A percentile compares a stretch with the other conserved stretches of the same genome.
Conservation (phyloP, 345 rosid species). For the Mallotus nudiflorus region DNA sequence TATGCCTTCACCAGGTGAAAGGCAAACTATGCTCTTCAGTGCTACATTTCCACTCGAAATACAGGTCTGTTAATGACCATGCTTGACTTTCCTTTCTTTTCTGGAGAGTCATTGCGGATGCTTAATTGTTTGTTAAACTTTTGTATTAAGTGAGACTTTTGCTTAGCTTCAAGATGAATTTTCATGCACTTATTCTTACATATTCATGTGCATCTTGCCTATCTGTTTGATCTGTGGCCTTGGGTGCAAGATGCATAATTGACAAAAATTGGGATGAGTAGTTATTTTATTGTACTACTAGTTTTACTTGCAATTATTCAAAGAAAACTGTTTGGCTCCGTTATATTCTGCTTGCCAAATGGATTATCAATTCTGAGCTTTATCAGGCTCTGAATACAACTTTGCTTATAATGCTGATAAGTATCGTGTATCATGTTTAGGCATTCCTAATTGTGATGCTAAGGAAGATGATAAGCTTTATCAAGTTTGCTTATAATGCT, state of each 20-base stretch:
- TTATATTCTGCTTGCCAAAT: not conserved
- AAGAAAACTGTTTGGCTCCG: not conserved
- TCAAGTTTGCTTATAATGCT: not conserved
- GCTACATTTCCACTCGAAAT: slow-evolving; percentile 58
- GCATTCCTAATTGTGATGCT: not conserved
- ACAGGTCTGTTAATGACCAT: slow-evolving; percentile 31
- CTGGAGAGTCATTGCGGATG: not conserved
- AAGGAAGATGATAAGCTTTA: not conserved
- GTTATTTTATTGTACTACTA: not conserved
- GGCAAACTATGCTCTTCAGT: slow-evolving; percentile 62
- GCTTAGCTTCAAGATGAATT: not conserved
- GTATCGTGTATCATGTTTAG: too few relatives aligned
- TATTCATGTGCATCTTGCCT: not conserved
- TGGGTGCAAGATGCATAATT: not conserved
- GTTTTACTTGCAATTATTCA: not conserved
- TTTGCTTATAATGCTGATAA: not conserved
- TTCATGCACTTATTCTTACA: not conserved
- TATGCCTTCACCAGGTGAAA: slow-evolving; percentile 50
- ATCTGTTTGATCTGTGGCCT: not conserved
- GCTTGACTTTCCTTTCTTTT: not conserved
- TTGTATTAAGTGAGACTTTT: not conserved
- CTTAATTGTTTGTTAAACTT: not conserved
- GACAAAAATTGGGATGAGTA: not conserved
- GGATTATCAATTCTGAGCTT: not conserved
- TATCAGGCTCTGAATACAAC: not conserved